These are phyloP conservation scores for Tilletia caries DNA, from an alignment of 1,284 basidiomycete species.

Conservation along the genomic window DNA sequence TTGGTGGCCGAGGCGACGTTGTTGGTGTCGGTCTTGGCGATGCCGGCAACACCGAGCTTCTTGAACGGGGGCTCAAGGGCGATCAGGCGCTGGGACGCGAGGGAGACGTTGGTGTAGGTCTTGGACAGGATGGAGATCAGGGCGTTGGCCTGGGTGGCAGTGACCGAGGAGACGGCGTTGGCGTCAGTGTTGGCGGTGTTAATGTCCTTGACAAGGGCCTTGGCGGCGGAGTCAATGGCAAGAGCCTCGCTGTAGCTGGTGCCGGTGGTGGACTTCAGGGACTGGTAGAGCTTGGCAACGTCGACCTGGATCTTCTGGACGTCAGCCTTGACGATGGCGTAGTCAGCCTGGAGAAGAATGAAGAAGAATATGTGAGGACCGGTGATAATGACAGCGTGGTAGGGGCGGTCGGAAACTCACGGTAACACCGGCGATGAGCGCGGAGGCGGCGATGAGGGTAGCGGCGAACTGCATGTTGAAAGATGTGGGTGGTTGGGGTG, in stretches of 20 bases:
- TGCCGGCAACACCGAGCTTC: constrained; percentile 17
- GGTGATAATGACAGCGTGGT: constrained; percentile 4
- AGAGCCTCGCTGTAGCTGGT: constrained; percentile 17
- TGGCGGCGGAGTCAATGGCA: constrained; percentile 15
- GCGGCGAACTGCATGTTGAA: constrained; percentile 2
- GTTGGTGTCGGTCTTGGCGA: constrained; percentile 18
- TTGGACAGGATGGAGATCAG: constrained; percentile 17
- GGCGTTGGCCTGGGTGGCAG: constrained; percentile 16
- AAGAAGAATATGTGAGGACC: constrained; percentile 4
- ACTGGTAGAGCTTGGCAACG: constrained; percentile 17
- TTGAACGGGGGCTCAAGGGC: constrained; percentile 18
- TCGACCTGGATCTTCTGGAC: constrained; percentile 16
- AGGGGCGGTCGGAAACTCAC: not conserved
- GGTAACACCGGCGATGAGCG: constrained; percentile 6
- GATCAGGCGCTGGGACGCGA: constrained; percentile 16
- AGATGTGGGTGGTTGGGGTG: not conserved
- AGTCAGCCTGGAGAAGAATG: constrained; percentile 13
- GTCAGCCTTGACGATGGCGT: constrained; percentile 22
- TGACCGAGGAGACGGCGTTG: constrained; percentile 15
- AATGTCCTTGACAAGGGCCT: constrained; percentile 16
- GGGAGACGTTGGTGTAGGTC: constrained; percentile 15
- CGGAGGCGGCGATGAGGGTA: not conserved
- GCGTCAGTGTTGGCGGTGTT: constrained; percentile 18
- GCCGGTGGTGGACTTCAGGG: not conserved
- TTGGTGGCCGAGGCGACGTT: constrained; percentile 16